Base-by-base conservation (phyloP, 2,329 filamentous ascomycete species). In the Phyllosticta capitalensis region DNA sequence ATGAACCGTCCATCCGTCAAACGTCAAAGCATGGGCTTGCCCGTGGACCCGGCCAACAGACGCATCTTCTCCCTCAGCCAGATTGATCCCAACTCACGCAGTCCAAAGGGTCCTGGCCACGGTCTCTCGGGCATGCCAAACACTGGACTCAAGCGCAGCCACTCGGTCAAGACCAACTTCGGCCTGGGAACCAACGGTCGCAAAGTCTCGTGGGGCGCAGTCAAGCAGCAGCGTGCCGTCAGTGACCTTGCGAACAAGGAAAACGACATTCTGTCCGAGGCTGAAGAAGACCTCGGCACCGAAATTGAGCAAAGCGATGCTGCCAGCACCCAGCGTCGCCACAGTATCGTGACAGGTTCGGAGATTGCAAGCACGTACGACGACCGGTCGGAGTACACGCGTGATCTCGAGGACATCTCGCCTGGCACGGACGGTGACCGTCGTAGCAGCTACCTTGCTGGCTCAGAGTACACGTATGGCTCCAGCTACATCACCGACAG, bases 1-100 rank as follows among this genome's bases (percentile, higher is more conserved):
- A 80, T 74, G 81, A 85, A 69, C 63, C 72, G 78, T 19, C 72
- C 75, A 45, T 69, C 71, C 26, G 67, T 75, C 10, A 71, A 71
- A 54, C 72, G 75, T 54, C 75, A 73, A 61, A 69, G 71, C n/a
- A 66, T 68, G 67, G 4, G 38, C 17, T n/a, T 45, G 38, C 38
- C 38, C 17, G 12, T 45, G 38, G 69, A 69, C 58, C 69, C 74
- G 45, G 72, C 74, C 17, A 76, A 75, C 62, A 83, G 92, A 49
- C 85, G 94, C 54, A 96, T 97, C 67, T 82, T 95, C 61, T 96
- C 90, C 55, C 83, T 97, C 38, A 95, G 88, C 70, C 90, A 96
- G 74, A 95, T 97, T 66, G 89, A 84, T 58, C 86, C 87, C 70
- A 92, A 94, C 68, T 78, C 83, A 33, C 38, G 38, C 38, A 45